Base-by-base conservation (phyloP, 345 rosid genomes). In the Brassica juncea region DNA sequence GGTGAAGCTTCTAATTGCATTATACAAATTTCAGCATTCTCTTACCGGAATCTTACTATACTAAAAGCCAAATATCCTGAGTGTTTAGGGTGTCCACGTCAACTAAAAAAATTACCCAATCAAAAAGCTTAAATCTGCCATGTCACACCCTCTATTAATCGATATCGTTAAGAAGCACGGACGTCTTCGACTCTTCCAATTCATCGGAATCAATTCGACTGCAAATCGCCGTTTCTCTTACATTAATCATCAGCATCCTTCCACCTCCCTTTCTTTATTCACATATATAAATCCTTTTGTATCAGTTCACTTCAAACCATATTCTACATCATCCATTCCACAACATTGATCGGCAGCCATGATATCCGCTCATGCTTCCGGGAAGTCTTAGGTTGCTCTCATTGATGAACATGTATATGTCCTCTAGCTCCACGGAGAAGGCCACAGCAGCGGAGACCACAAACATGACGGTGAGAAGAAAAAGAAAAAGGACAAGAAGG, bases 401-500 rank as follows among this genome's bases (percentile, higher is more conserved):
- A 47, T 3, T 6, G 57, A 42, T 42, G 49, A 42, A 10, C 14
- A 42, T 2, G 57, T 49, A 49, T 23, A 23, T 23, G 57, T n/a
- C 57, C 19, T 49, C 16, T 49, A 7, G 16, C 19, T 88, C 85
- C 86, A 76, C 11, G 89, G 92, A 1, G 85, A 76, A 14, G 85
- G 68, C 1, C 66, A 76, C 0, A 66, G 73, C 42, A 55, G 70
- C 5, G 71, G 57, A 28, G 85, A 73, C 14, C 60, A 72, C 66
- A 61, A 70, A 9, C 80, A 62, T 14, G 83, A 76, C 8, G 85
- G 70, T 57, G 84, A 75, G 16, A 80, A 82, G 42, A 79, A 82
- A 61, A 83, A 86, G 83, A 85, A 90, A 85, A 79, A 88, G 76
- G 78, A 86, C 54, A 44, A 88, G 80, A 79, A 85, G 71, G 54